Base-by-base conservation (phyloP, 2,329 filamentous ascomycete genomes). In the Dactylellina sp. region DNA sequence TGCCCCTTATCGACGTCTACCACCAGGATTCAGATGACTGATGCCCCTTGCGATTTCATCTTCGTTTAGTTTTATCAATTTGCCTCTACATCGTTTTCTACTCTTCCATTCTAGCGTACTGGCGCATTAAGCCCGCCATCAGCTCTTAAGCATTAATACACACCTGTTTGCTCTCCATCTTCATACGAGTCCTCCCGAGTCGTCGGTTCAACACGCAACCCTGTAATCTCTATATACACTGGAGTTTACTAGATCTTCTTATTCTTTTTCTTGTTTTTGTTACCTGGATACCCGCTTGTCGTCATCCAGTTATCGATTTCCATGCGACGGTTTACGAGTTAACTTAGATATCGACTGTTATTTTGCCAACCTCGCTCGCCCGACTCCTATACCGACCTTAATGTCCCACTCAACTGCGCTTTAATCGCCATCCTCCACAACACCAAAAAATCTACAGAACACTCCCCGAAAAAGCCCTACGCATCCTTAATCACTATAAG, bases 121-220 rank as follows among this genome's bases (percentile, higher is more conserved):
- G 66, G 59, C 66, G 66, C 66, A 71, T 71, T 49, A 42, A 71
- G 64, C 39, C 49, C 64, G 39, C 65, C 57, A 40, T 16, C 25
- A 25, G 40, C 46, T 9, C 7, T 24, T 25, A 20, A 44, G 18
- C 59, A 42, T 40, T 37, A 28, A 40, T 63, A 42, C 20, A 63
- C 28, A n/a, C 44, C 42, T 53, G 55, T 50, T 55, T 49, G 50
- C 40, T 32, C 49, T 42, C 39, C 22, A 24, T 40, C 32, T 49
- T n/a, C 24, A 42, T 42, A 11, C 37, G 16, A 57, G 18, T 35
- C 35, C 22, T 18, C 16, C 53, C 37, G 53, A 22, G 14, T 32
- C n/a, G 40, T 42, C 16, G 11, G 16, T 57, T 57, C 53, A 42
- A 57, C 53, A 42, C 53, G 18, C 53, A 5, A 24, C 20, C 35